Percentiles rank a stretch among this genome's conserved stretches.
Conservation (phyloP, 2,329 filamentous ascomycete species). For the Tolypocladium nubicola region DNA sequence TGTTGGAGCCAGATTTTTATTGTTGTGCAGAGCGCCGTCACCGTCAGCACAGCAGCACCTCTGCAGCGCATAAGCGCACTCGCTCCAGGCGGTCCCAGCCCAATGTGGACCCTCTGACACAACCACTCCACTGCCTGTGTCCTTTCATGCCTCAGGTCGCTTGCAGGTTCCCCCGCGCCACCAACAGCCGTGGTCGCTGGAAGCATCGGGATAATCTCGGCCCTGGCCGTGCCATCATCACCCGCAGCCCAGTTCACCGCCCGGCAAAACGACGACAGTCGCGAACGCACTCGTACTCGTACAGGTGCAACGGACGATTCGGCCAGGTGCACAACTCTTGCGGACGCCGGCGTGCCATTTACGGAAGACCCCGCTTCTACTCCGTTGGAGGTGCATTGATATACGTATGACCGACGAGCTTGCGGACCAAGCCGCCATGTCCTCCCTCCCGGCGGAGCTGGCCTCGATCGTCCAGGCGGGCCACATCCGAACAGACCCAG, state of each 20-base stretch:
- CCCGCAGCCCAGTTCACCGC: conserved; percentile 12
- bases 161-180: neutral
- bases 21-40: neutral
- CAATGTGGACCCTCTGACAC: conserved; percentile 2
- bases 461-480: conserved; percentile 74
- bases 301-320: neutral
- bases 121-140: neutral
- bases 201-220: neutral
- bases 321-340: neutral
- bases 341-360: too few relatives aligned
- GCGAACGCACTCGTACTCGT: neutral
- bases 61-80: neutral
- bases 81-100: conserved; percentile 1
- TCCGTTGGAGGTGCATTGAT: neutral
- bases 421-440: conserved; percentile 25
- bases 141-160: too few relatives aligned
- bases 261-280: conserved; percentile 14
- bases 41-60: neutral
- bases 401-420: neutral
- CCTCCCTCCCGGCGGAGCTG: conserved; percentile 52
- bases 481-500: conserved; percentile 64
- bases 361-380: neutral
- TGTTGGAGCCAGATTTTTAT: conserved; percentile 15
- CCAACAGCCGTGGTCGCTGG: neutral
- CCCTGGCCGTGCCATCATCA: neutral